Evolutionary conservation across 208 protist species (phyloP).

Genomic region (Crithidia sp.): DNA sequence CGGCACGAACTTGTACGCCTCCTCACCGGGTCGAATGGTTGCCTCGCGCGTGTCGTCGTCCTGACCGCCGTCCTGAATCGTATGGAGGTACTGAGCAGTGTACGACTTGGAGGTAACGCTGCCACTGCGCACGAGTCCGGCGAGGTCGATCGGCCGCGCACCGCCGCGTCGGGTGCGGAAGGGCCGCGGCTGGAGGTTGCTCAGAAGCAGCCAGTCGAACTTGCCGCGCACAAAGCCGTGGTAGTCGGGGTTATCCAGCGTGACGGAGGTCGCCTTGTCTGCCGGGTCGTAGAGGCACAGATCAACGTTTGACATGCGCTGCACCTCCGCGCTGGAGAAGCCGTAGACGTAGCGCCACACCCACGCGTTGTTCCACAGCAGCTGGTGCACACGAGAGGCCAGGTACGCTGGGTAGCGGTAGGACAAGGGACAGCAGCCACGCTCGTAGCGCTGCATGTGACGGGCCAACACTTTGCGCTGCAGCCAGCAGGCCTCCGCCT

Average conservation of each 20-base stretch:
- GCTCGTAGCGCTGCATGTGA: slow-evolving; percentile 39
- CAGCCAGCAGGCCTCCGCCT: slow-evolving; percentile 80
- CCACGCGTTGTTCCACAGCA: slow-evolving; percentile 54
- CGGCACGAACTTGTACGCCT: slow-evolving; percentile 22
- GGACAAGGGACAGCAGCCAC: slow-evolving; percentile 64
- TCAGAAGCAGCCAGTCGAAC: slow-evolving; percentile 81
- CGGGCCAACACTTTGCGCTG: slow-evolving; percentile 76
- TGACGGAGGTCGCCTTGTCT: slow-evolving; percentile 75
- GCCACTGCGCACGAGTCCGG: slow-evolving; percentile 28
- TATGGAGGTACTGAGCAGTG: slow-evolving; percentile 24
- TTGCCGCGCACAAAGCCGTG: slow-evolving; percentile 72
- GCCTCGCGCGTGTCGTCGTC: slow-evolving; percentile 20
- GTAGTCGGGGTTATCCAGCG: slow-evolving; percentile 63
- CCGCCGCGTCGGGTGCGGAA: slow-evolving; percentile 27
- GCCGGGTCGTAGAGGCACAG: slow-evolving; percentile 77
- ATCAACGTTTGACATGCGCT: slow-evolving; percentile 41
- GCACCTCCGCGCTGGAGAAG: slow-evolving; percentile 48
- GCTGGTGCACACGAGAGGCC: slow-evolving; percentile 37
- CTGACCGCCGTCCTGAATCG: slow-evolving; percentile 20
- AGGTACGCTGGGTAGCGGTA: slow-evolving; percentile 57
- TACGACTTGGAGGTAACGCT: slow-evolving; percentile 34
- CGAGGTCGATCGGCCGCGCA: slow-evolving; percentile 34
- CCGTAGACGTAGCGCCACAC: slow-evolving; percentile 68
- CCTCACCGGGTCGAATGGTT: slow-evolving; percentile 14
- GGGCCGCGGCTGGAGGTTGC: slow-evolving; percentile 46